Conservation (phyloP, 2,329 filamentous ascomycete genomes). For the Phialocephala subalpina region DNA sequence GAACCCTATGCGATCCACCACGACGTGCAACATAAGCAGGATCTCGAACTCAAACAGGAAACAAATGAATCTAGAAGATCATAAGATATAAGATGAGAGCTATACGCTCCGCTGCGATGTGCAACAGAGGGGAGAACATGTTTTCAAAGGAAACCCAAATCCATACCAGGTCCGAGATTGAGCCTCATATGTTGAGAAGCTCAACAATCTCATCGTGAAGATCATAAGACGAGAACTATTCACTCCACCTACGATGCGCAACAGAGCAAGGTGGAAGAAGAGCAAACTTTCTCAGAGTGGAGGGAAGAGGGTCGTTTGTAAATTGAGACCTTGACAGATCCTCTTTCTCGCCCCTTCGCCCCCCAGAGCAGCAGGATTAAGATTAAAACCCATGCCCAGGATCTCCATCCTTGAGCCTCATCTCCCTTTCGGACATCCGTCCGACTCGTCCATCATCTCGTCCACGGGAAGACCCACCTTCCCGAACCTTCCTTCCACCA, state of each 20-base stretch:
- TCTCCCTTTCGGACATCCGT: too few species aligned
- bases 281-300: too few species aligned
- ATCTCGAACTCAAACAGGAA: not conserved
- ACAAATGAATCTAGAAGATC: not conserved
- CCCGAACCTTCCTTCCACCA: too few species aligned
- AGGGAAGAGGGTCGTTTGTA: too few species aligned
- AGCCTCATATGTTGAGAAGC: not conserved
- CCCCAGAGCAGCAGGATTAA: too few species aligned
- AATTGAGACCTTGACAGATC: too few species aligned
- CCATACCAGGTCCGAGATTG: not conserved
- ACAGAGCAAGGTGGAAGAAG: not conserved
- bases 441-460: too few species aligned
- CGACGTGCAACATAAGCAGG: not conserved
- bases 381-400: too few species aligned
- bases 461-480: too few species aligned
- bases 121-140: not conserved
- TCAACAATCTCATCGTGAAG: too few species aligned
- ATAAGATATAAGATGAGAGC: not conserved
- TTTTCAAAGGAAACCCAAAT: not conserved
- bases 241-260: conserved; percentile 2
- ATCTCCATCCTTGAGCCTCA: too few species aligned
- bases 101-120: not conserved
- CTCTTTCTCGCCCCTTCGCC: too few species aligned
- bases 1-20: not conserved
- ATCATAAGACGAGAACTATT: not conserved